Percentiles rank a stretch among this genome's conserved stretches.
These are phyloP conservation scores for Medicago lupulina DNA, from an alignment of 306 rosid species.

Conservation along the genomic window DNA sequence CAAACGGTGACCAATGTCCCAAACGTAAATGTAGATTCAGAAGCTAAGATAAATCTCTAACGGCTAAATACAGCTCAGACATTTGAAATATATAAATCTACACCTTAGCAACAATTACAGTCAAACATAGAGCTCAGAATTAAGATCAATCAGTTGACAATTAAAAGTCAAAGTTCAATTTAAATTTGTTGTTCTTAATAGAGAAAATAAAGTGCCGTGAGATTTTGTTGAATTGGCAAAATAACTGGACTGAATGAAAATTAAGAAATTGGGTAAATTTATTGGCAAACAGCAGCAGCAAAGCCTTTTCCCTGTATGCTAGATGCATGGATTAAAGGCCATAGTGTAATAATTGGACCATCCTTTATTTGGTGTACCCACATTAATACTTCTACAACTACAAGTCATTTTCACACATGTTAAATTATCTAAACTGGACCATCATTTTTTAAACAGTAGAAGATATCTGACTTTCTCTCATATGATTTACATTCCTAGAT, in stretches of 20 bases:
- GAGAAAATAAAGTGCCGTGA: not conserved
- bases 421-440: not conserved
- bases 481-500: not conserved
- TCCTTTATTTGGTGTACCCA: not conserved
- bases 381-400: not conserved
- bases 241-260: not conserved
- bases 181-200: not conserved
- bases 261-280: conserved; percentile 3
- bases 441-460: not conserved
- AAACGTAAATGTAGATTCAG: conserved; percentile 30
- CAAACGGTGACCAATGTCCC: conserved; percentile 7
- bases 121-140: conserved; percentile 4
- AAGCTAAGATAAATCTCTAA: conserved; percentile 24
- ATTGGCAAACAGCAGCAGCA: conserved; percentile 1
- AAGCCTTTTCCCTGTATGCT: not conserved
- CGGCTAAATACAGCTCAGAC: conserved; percentile 8
- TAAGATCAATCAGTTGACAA: conserved; percentile 22
- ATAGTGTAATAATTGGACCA: not conserved
- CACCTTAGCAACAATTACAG: conserved; percentile 16
- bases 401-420: not conserved
- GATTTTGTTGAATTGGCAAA: conserved; percentile 9
- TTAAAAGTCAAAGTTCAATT: not conserved
- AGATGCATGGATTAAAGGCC: not conserved
- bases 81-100: not conserved
- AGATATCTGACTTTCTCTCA: not conserved